Evolutionary conservation across 2,329 filamentous ascomycete genomes (phyloP).

Genomic region (Neopestalotiopsis clavispora): DNA sequence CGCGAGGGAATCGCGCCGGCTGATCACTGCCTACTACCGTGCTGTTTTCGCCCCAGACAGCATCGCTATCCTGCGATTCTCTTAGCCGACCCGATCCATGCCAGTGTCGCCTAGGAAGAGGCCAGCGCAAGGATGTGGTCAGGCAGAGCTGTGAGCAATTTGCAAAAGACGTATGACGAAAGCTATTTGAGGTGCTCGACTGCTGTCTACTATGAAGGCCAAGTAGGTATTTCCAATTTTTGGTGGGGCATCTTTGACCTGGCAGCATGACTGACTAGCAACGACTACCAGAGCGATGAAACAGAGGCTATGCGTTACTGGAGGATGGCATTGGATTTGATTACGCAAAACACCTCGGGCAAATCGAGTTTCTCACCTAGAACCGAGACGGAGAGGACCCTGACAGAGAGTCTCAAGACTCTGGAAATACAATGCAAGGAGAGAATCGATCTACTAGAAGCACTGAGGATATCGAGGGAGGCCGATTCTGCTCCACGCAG

Average conservation of each 20-base stretch:
- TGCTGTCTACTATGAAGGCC: slow-evolving; percentile 90
- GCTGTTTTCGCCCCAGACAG: not conserved
- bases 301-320: slow-evolving; percentile 88
- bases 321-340: slow-evolving; percentile 85
- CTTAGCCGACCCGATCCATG: not conserved
- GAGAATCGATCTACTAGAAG: slow-evolving; percentile 84
- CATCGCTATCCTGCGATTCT: not conserved
- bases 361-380: slow-evolving; percentile 72
- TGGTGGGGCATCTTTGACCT: not conserved
- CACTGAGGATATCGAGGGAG: slow-evolving; percentile 70
- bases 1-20: not conserved
- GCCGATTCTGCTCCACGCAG: slow-evolving; percentile 41
- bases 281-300: slow-evolving; percentile 75
- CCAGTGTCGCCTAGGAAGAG: not conserved
- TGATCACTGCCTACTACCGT: not conserved
- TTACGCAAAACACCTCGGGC: slow-evolving; percentile 84
- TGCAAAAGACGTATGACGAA: slow-evolving; percentile 98
- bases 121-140: slow-evolving; percentile 50
- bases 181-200: slow-evolving; percentile 94
- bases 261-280: not conserved
- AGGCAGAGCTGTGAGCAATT: slow-evolving; percentile 65
- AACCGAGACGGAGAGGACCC: slow-evolving; percentile 81
- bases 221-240: slow-evolving; percentile 47
- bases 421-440: slow-evolving; percentile 94
- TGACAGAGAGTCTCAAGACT: slow-evolving; percentile 80